These are phyloP conservation scores for Apophysomyces variabilis DNA, from an alignment of 371 early-diverging fungal genomes.

Conservation along the genomic window DNA sequence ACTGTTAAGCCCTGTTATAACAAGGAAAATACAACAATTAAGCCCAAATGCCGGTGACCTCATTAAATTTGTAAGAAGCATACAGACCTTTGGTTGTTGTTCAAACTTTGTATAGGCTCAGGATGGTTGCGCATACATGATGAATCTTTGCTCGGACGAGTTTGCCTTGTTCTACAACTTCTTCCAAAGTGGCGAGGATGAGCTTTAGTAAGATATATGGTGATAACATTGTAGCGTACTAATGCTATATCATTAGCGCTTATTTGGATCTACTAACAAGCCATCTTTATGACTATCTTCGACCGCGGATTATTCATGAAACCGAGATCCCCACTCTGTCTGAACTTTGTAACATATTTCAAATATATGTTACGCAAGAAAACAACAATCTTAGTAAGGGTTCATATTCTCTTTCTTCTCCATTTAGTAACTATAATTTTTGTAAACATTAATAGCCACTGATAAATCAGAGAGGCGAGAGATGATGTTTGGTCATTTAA, in stretches of 20 bases:
- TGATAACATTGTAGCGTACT: background rate
- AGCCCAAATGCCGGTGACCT: constrained; percentile 56
- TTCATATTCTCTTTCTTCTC: constrained; percentile 5
- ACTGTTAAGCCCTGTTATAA: constrained; percentile 69
- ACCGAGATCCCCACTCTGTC: constrained; percentile 77
- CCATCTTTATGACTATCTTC: constrained; percentile 81
- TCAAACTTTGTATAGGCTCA: constrained; percentile 53
- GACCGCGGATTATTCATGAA: constrained; percentile 88
- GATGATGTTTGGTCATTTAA: constrained; percentile 69
- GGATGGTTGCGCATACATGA: constrained; percentile 80
- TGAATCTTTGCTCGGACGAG: constrained; percentile 82
- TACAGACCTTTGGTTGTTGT: background rate
- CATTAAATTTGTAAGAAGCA: constrained; percentile 68
- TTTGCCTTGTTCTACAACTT: constrained; percentile 75
- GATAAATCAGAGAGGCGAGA: constrained; percentile 10
- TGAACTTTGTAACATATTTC: constrained; percentile 79
- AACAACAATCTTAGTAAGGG: constrained; percentile 29
- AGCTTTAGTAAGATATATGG: constrained; percentile 41
- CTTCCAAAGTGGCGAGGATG: constrained; percentile 72
- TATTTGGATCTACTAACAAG: constrained; percentile 70
- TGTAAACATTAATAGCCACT: background rate
- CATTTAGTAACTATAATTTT: background rate
- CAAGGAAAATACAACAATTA: constrained; percentile 63
- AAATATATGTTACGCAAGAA: constrained; percentile 64
- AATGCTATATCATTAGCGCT: constrained; percentile 42